A percentile compares a stretch with the other conserved stretches of the same genome.
Evolutionary conservation across 2,329 filamentous ascomycete species (phyloP).

Genomic region (Cladosporium sp.): DNA sequence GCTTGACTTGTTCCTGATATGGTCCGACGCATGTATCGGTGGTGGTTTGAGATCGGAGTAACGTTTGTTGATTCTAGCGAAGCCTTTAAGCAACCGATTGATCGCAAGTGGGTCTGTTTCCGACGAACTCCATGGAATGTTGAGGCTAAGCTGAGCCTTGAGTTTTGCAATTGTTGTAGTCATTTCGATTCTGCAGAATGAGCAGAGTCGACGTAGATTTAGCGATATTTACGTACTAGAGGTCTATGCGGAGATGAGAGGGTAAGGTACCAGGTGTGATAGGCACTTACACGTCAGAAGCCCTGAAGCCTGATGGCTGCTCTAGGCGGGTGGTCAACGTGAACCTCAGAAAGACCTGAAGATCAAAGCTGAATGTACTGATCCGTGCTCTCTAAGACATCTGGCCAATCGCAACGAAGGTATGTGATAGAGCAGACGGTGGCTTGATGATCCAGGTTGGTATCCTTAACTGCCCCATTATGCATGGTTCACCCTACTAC

Average conservation of each 20-base stretch:
- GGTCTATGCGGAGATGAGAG: not conserved
- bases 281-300: not conserved
- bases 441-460: not conserved
- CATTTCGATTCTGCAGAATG: not conserved
- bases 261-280: not conserved
- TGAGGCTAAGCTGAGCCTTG: not conserved
- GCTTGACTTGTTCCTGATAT: not conserved
- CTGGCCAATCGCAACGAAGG: not conserved
- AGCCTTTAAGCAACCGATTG: not conserved
- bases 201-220: not conserved
- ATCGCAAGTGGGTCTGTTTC: not conserved
- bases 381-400: not conserved
- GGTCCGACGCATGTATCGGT: not conserved
- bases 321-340: not conserved
- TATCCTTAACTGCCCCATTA: not conserved
- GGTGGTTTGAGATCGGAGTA: not conserved
- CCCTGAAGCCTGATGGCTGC: not conserved
- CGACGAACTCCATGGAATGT: not conserved
- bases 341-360: not conserved
- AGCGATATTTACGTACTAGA: not conserved
- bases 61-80: not conserved
- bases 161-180: not conserved
- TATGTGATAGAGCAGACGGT: not conserved
- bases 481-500: not conserved
- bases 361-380: not conserved